phyloP scores from a whole-genome alignment of 139 green algal species.

The Coccomyxa sp. region DNA sequence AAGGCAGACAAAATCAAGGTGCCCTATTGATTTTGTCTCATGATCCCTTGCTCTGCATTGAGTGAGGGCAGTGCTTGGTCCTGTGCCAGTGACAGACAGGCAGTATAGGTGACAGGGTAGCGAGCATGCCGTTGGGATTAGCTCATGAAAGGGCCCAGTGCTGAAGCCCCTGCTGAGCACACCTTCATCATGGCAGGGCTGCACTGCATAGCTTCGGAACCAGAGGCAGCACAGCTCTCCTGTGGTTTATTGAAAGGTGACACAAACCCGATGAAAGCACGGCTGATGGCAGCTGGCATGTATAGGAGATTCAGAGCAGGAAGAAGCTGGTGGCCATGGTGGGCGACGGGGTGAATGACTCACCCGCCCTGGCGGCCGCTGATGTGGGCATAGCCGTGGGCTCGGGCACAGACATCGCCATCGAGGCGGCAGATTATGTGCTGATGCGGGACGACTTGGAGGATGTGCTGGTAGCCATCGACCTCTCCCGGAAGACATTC shows the following conservation, averaged over 20 bases:
- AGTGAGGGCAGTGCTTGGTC: too few relatives aligned
- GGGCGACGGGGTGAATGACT: slow-evolving; percentile 97
- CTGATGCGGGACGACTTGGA: slow-evolving; percentile 89
- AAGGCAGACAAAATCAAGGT: slow-evolving; percentile 69
- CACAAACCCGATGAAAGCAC: too few relatives aligned
- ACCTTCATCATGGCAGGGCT: neutral
- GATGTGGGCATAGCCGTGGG: slow-evolving; percentile 96
- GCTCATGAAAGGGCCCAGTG: too few relatives aligned
- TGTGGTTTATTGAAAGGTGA: too few relatives aligned
- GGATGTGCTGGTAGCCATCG: slow-evolving; percentile 84
- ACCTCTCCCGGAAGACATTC: slow-evolving; percentile 82
- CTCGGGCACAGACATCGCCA: slow-evolving; percentile 58
- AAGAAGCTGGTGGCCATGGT: slow-evolving; percentile 90
- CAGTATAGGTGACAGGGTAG: too few relatives aligned
- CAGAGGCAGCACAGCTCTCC: too few relatives aligned
- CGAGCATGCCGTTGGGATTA: too few relatives aligned
- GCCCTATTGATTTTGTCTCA: too few relatives aligned
- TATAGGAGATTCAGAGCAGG: slow-evolving; percentile 49
- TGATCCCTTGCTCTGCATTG: too few relatives aligned
- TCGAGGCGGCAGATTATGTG: slow-evolving; percentile 84
- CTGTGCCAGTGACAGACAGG: too few relatives aligned
- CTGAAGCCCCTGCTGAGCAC: neutral
- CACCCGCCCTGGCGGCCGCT: slow-evolving; percentile 86
- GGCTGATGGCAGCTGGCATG: too few relatives aligned
- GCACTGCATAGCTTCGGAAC: too few relatives aligned